Percentiles rank a stretch among this genome's conserved stretches.
Evolutionary conservation across 2,329 filamentous ascomycete genomes (phyloP).

Genomic region (Corynespora cassiicola): DNA sequence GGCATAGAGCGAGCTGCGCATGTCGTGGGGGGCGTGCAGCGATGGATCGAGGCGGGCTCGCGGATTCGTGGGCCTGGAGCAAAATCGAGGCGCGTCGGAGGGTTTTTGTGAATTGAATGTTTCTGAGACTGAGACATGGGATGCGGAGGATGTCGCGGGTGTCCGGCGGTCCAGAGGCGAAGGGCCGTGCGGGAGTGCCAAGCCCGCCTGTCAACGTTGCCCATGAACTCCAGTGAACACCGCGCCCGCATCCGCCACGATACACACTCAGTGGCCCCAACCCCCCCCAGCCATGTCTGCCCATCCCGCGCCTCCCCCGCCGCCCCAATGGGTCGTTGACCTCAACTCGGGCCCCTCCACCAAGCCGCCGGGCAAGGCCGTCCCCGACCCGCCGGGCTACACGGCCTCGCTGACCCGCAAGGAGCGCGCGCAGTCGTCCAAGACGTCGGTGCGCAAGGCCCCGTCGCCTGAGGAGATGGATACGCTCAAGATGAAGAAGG

Average conservation of each 20-base stretch:
- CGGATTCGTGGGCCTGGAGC: conserved; percentile 1
- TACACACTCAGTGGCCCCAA: conserved; percentile 7
- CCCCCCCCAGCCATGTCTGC: conserved; percentile 21
- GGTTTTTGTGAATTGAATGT: conserved; percentile 14
- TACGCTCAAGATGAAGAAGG: conserved; percentile 95
- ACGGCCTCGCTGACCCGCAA: conserved; percentile 56
- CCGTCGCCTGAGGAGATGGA: conserved; percentile 87
- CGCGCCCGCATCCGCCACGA: conserved; percentile 9
- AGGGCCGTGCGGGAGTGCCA: conserved; percentile 6
- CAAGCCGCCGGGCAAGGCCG: conserved; percentile 69
- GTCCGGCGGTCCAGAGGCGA: background rate
- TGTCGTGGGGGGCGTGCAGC: conserved; percentile 16
- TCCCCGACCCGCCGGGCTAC: conserved; percentile 89
- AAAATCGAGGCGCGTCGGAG: conserved; percentile 5
- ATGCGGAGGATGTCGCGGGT: conserved; percentile 26
- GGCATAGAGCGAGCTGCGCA: conserved; percentile 19
- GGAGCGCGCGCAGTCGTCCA: conserved; percentile 43
- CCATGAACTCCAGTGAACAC: conserved; percentile 15
- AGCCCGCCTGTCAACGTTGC: conserved; percentile 8
- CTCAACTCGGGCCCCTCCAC: conserved; percentile 73
- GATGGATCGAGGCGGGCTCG: no score
- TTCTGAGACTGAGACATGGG: conserved; percentile 18
- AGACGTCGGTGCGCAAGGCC: conserved; percentile 63
- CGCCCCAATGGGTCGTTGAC: conserved; percentile 83
- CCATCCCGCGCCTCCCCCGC: conserved; percentile 50